phyloP scores from a whole-genome alignment of 1,139 yeast species.

The Kazachstania sp. region DNA sequence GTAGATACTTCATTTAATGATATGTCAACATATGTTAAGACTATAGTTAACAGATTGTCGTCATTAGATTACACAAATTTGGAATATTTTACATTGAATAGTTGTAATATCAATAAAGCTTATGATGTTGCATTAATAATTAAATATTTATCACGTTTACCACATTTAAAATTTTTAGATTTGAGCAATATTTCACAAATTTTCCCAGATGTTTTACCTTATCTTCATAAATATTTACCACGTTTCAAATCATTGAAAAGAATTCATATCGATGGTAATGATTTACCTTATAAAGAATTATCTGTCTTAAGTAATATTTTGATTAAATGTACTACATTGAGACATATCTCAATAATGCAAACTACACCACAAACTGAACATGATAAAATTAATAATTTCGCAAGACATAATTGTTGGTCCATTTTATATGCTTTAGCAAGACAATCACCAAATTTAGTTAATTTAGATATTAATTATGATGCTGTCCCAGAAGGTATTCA shows the following conservation, averaged over 20 bases:
- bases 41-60: slow-evolving; percentile 30
- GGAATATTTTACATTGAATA: slow-evolving; percentile 40
- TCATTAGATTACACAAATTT: slow-evolving; percentile 21
- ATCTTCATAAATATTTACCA: slow-evolving; percentile 57
- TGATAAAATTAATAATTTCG: slow-evolving; percentile 24
- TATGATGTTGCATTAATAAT: slow-evolving; percentile 50
- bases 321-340: slow-evolving; percentile 57
- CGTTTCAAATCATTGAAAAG: slow-evolving; percentile 56
- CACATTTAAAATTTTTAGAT: slow-evolving; percentile 64
- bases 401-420: slow-evolving; percentile 37
- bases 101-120: slow-evolving; percentile 49
- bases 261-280: slow-evolving; percentile 70
- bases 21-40: slow-evolving; percentile 45
- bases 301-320: slow-evolving; percentile 63
- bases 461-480: slow-evolving; percentile 66
- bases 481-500: slow-evolving; percentile 61
- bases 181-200: slow-evolving; percentile 63
- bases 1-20: slow-evolving; percentile 81
- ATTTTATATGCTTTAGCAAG: slow-evolving; percentile 66
- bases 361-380: not conserved
- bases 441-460: slow-evolving; percentile 53
- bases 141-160: slow-evolving; percentile 43
- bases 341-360: slow-evolving; percentile 63
- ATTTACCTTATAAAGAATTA: slow-evolving; percentile 53
- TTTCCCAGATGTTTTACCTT: slow-evolving; percentile 64